Evolutionary conservation across 345 rosid species (phyloP), one percentile per base, ranked within the genome.

Genomic region (Citrus unshiu): DNA sequence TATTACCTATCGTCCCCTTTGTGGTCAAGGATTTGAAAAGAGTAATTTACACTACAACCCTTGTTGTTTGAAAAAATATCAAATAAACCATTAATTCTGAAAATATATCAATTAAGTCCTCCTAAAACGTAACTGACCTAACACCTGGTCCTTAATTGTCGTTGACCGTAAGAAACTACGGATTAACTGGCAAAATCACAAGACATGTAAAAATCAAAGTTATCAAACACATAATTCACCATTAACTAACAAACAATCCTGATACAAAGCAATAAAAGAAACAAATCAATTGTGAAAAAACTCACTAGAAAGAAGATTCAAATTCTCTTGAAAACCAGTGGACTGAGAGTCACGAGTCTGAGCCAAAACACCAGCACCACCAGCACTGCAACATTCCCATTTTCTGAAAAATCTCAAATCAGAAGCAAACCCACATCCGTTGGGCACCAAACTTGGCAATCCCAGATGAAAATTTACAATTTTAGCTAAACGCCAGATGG

Each of bases 271-370:
- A 43, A 3, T n/a, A 71, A 66, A 35, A 60, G 12, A 22, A 68
- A 49, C 14, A 32, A 25, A 34, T 10, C 0, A 58, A 10, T 61
- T 73, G 25, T 21, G 0, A 58, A 43, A 29, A 63, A 76, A 88
- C 98, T 90, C 88, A 95, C 98, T 93, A 40, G 94, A 97, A 87
- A 92, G 97, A 83, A 89, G 87, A 79, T 82, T 91, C 82, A 91
- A 81, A 85, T 93, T 98, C 88, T 79, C 90, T 73, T 92, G 91
- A 77, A 92, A 90, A 27, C 70, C 69, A 35, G 70, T 80, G 24
- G 90, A 77, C 32, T 80, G 72, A 39, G 77, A 34, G 51, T 82
- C 86, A 34, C 83, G 87, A 74, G 81, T 81, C 72, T 83, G 87
- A 74, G 86, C 85, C 70, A 81, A 58, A 78, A 83, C 86, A 80